Percentiles rank a stretch among this genome's conserved stretches.
phyloP scores from a whole-genome alignment of 371 early-diverging fungal genomes.

The Batkoa obscura region DNA sequence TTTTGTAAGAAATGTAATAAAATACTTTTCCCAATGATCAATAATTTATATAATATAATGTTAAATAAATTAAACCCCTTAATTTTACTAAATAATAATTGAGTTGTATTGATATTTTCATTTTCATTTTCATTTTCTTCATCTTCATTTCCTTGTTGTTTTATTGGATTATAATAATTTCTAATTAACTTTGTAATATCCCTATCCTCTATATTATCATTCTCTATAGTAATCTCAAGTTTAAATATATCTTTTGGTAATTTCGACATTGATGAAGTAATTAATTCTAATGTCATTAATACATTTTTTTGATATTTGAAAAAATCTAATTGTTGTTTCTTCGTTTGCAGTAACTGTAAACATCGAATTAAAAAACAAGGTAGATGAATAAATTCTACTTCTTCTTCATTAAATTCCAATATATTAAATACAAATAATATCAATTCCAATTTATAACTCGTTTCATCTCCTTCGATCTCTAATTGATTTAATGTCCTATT shows the following conservation, averaged over 20 bases:
- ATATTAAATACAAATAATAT: too few species aligned
- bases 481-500: not conserved
- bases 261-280: not conserved
- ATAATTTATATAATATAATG: not conserved
- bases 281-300: not conserved
- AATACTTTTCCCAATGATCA: too few species aligned
- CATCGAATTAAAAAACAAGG: not conserved
- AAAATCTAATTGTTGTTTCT: not conserved
- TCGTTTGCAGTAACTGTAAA: not conserved
- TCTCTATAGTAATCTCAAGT: not conserved
- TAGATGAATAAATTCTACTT: not conserved
- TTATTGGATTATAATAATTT: not conserved
- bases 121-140: too few species aligned
- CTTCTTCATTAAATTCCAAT: not conserved
- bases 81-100: not conserved
- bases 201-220: not conserved
- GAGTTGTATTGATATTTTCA: too few species aligned
- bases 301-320: not conserved
- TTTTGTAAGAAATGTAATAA: too few species aligned
- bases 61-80: not conserved
- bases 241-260: constrained; percentile 3
- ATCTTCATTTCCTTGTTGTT: too few species aligned
- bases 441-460: too few species aligned
- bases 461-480: too few species aligned
- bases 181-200: not conserved